Evolutionary conservation across 805 yeast species (phyloP).

Genomic region (Lipomyces starkeyi): DNA sequence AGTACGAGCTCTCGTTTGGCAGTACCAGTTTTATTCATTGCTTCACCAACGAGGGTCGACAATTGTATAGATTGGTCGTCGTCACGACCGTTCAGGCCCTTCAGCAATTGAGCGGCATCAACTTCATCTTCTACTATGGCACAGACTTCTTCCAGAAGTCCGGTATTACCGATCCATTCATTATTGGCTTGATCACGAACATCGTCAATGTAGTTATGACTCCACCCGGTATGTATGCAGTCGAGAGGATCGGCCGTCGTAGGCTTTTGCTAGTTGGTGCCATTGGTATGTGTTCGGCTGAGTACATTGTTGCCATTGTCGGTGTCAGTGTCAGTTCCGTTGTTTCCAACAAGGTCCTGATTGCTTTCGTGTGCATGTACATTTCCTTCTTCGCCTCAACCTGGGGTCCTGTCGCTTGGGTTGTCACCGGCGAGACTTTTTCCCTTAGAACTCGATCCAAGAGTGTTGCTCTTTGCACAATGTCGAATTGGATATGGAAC

Average conservation of each 20-base stretch:
- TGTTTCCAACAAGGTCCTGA: conserved; percentile 51
- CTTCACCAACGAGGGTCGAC: conserved; percentile 42
- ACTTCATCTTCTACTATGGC: conserved; percentile 88
- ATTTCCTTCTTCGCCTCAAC: conserved; percentile 80
- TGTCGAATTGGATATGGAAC: conserved; percentile 82
- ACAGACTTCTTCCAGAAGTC: conserved; percentile 76
- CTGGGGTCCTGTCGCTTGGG: conserved; percentile 87
- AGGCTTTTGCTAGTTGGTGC: conserved; percentile 75
- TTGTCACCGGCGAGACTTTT: conserved; percentile 63
- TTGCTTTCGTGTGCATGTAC: conserved; percentile 63
- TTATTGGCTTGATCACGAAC: conserved; percentile 77
- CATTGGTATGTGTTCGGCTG: conserved; percentile 69
- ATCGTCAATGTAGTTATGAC: conserved; percentile 83
- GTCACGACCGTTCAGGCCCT: conserved; percentile 75
- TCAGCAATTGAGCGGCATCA: conserved; percentile 91
- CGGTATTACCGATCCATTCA: conserved; percentile 68
- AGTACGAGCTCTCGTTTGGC: conserved; percentile 48
- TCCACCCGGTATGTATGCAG: conserved; percentile 78
- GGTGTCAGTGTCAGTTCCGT: conserved; percentile 56
- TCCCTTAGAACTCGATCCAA: conserved; percentile 77
- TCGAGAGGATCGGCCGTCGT: conserved; percentile 84
- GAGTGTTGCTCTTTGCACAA: conserved; percentile 71
- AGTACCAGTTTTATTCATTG: conserved; percentile 23
- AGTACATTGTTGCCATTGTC: conserved; percentile 71
- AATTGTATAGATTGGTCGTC: conserved; percentile 53